Percentiles rank a stretch among this genome's conserved stretches.
phyloP scores from a whole-genome alignment of 805 yeast species.

The Ogataea zsoltii region DNA sequence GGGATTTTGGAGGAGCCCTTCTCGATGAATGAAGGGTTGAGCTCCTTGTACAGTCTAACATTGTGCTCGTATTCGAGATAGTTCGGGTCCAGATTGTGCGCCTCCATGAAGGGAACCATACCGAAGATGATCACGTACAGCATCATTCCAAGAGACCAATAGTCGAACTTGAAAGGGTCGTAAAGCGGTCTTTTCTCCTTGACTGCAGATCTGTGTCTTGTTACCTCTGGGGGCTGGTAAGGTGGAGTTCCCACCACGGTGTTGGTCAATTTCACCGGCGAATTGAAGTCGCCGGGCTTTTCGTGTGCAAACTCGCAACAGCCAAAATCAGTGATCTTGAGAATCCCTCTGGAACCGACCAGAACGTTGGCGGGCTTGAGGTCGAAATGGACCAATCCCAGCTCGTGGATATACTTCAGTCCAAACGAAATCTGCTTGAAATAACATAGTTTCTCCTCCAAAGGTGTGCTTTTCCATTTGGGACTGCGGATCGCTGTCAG shows the following conservation, averaged over 20 bases:
- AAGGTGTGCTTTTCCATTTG: constrained; percentile 55
- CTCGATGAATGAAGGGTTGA: constrained; percentile 46
- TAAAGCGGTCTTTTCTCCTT: constrained; percentile 31
- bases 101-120: constrained; percentile 59
- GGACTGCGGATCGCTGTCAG: constrained; percentile 53
- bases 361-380: constrained; percentile 74
- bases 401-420: constrained; percentile 58
- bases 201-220: constrained; percentile 42
- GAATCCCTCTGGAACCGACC: constrained; percentile 57
- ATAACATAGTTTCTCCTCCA: constrained; percentile 58
- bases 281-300: constrained; percentile 48
- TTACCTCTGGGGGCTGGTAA: constrained; percentile 77
- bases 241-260: constrained; percentile 79
- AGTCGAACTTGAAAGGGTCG: constrained; percentile 66
- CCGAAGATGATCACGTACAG: constrained; percentile 60
- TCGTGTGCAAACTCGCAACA: constrained; percentile 66
- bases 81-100: constrained; percentile 46
- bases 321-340: constrained; percentile 76
- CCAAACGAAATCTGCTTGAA: constrained; percentile 71
- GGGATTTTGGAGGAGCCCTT: constrained; percentile 57
- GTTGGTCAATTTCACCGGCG: constrained; percentile 38
- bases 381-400: constrained; percentile 72
- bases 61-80: constrained; percentile 55
- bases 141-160: constrained; percentile 73
- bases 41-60: constrained; percentile 38